These are phyloP conservation scores for Metroxylon sagu DNA, from an alignment of 176 grass and related monocot genomes.

Conservation along the genomic window DNA sequence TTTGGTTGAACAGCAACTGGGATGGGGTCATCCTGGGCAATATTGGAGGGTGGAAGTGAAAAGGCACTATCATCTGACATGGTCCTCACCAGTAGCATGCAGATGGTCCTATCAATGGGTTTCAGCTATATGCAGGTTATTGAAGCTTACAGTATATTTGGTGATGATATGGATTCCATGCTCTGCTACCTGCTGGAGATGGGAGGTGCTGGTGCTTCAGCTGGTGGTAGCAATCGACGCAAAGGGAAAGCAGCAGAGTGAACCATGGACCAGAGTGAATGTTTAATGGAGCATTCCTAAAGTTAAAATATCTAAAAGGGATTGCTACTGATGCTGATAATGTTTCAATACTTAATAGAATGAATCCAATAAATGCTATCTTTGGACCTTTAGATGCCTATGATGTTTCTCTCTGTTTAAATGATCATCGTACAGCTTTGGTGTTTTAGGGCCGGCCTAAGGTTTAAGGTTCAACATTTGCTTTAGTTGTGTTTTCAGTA, in stretches of 20 bases:
- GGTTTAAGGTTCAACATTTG: too few species aligned
- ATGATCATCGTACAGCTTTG: too few species aligned
- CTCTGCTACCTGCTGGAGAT: conserved; percentile 91
- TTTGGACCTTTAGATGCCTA: too few species aligned
- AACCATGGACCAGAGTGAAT: background rate
- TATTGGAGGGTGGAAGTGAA: conserved; percentile 14
- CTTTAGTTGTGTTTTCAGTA: too few species aligned
- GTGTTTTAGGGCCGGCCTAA: too few species aligned
- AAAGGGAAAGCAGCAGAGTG: conserved; percentile 94
- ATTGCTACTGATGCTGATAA: too few species aligned
- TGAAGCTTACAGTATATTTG: conserved; percentile 85
- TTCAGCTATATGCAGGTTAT: conserved; percentile 90
- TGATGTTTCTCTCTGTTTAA: too few species aligned
- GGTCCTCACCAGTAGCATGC: conserved; percentile 71
- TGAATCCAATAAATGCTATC: too few species aligned
- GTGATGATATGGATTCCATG: conserved; percentile 95
- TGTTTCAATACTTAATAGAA: too few species aligned
- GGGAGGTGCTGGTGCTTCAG: conserved; percentile 33
- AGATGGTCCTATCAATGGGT: conserved; percentile 77
- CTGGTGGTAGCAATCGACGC: conserved; percentile 47
- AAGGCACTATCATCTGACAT: conserved; percentile 41
- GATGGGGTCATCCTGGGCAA: conserved; percentile 39
- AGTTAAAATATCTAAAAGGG: too few species aligned
- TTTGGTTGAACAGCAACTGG: conserved; percentile 39
- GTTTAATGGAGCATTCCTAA: too few species aligned